phyloP scores from a whole-genome alignment of 2,329 filamentous ascomycete species.

The Xylaria sp. region DNA sequence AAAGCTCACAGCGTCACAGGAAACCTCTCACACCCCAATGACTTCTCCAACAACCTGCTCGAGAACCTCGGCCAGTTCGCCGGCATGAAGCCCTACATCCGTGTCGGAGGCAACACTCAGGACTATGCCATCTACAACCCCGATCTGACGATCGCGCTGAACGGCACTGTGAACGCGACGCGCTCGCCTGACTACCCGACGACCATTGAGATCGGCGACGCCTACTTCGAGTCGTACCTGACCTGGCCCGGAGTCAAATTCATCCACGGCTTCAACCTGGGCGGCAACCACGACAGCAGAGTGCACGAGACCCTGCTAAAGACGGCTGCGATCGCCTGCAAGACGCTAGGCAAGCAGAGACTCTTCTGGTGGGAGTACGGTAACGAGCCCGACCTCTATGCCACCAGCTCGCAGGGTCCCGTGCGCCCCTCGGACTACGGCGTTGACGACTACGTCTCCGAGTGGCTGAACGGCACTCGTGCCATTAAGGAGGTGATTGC shows the following conservation, averaged over 20 bases:
- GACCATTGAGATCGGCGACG: slow-evolving; percentile 54
- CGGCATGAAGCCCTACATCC: slow-evolving; percentile 54
- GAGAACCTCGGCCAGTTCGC: slow-evolving; percentile 50
- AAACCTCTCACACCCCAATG: slow-evolving; percentile 47
- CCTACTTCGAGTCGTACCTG: slow-evolving; percentile 58
- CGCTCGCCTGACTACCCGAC: slow-evolving; percentile 55
- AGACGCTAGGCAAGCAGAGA: slow-evolving; percentile 46
- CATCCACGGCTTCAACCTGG: slow-evolving; percentile 58
- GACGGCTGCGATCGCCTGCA: slow-evolving; percentile 53
- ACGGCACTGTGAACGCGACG: slow-evolving; percentile 47
- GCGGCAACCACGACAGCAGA: slow-evolving; percentile 45
- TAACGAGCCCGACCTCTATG: slow-evolving; percentile 59
- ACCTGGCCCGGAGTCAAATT: slow-evolving; percentile 53
- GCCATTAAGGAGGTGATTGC: slow-evolving; percentile 43
- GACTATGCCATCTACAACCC: slow-evolving; percentile 58
- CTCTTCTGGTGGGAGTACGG: slow-evolving; percentile 58
- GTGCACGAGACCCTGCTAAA: slow-evolving; percentile 46
- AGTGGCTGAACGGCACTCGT: slow-evolving; percentile 53
- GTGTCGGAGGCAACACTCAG: slow-evolving; percentile 63
- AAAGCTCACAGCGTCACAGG: slow-evolving; percentile 21
- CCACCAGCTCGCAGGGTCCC: slow-evolving; percentile 45
- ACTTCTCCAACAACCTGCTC: slow-evolving; percentile 55
- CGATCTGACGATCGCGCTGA: slow-evolving; percentile 43
- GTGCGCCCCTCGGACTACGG: slow-evolving; percentile 49
- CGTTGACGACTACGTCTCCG: slow-evolving; percentile 49